Percentiles rank a stretch among this genome's conserved stretches.
phyloP scores from a whole-genome alignment of 164 flowering plant species.

The Sedum album region DNA sequence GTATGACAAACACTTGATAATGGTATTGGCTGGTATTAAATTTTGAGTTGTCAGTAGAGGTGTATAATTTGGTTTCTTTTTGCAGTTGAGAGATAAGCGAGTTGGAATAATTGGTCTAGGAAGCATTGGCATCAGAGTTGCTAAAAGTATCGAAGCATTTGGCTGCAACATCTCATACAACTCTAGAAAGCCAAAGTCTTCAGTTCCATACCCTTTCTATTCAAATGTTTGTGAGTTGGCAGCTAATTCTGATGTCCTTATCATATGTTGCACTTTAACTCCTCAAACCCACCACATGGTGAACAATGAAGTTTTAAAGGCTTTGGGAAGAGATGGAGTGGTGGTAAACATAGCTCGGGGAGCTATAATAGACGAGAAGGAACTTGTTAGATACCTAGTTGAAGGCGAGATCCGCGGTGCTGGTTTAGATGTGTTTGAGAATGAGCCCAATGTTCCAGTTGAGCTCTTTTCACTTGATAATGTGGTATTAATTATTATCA shows the following conservation, averaged over 20 bases:
- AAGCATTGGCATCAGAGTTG: conserved; percentile 53
- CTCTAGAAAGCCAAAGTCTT: conserved; percentile 44
- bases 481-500: conserved; percentile 59
- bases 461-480: conserved; percentile 48
- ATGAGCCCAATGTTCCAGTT: conserved; percentile 61
- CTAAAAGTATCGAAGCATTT: conserved; percentile 60
- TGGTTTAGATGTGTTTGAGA: conserved; percentile 74
- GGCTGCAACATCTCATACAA: conserved; percentile 51
- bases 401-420: conserved; percentile 59
- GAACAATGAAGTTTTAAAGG: conserved; percentile 41
- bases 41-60: no score
- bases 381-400: conserved; percentile 43
- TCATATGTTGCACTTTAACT: conserved; percentile 52
- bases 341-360: conserved; percentile 64
- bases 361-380: conserved; percentile 57
- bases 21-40: no score
- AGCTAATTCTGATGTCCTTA: conserved; percentile 37
- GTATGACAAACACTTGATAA: not conserved
- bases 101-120: conserved; percentile 77
- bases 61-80: not conserved
- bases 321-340: conserved; percentile 57
- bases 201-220: conserved; percentile 34
- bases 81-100: conserved; percentile 54
- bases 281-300: conserved; percentile 52
- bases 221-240: conserved; percentile 42